A percentile compares a stretch with the other conserved stretches of the same genome.
Evolutionary conservation across 1,284 basidiomycete species (phyloP).

Genomic region (Coriolopsis trogii): DNA sequence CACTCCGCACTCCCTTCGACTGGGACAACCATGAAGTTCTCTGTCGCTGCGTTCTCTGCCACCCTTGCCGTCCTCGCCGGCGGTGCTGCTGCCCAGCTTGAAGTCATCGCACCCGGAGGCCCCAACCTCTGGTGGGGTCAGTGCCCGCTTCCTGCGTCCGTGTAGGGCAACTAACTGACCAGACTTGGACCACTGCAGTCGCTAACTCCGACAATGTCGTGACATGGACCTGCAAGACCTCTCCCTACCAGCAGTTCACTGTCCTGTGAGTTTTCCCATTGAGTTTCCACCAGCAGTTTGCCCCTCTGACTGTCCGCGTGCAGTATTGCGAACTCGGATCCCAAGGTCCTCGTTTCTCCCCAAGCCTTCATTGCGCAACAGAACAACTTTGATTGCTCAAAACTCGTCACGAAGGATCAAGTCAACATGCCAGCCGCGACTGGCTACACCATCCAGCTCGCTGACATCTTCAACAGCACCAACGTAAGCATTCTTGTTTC

Average conservation of each 20-base stretch:
- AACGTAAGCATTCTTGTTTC: constrained; percentile 41
- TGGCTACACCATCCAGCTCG: constrained; percentile 62
- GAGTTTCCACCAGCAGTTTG: background rate
- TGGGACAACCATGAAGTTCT: constrained; percentile 42
- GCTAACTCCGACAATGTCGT: constrained; percentile 41
- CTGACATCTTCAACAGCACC: constrained; percentile 58
- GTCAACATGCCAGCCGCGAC: constrained; percentile 43
- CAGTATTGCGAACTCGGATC: constrained; percentile 46
- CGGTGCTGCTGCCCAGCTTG: constrained; percentile 40
- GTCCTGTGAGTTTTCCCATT: constrained; percentile 39
- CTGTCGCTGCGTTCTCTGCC: constrained; percentile 37
- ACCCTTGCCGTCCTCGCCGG: constrained; percentile 38
- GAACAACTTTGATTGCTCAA: constrained; percentile 63
- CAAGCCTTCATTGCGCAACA: constrained; percentile 52
- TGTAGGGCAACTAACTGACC: background rate
- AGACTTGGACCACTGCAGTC: constrained; percentile 16
- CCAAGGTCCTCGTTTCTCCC: constrained; percentile 34
- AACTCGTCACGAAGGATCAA: constrained; percentile 51
- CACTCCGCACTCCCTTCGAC: constrained; percentile 5
- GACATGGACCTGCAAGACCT: constrained; percentile 43
- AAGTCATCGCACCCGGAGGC: constrained; percentile 41
- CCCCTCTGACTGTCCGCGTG: constrained; percentile 8
- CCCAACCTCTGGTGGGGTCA: constrained; percentile 50
- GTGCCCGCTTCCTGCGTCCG: constrained; percentile 23
- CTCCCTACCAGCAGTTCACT: constrained; percentile 40